Percentiles rank a stretch among this genome's conserved stretches.
Conservation (phyloP, 495 filamentous ascomycete species). For the Lepraria neglecta region DNA sequence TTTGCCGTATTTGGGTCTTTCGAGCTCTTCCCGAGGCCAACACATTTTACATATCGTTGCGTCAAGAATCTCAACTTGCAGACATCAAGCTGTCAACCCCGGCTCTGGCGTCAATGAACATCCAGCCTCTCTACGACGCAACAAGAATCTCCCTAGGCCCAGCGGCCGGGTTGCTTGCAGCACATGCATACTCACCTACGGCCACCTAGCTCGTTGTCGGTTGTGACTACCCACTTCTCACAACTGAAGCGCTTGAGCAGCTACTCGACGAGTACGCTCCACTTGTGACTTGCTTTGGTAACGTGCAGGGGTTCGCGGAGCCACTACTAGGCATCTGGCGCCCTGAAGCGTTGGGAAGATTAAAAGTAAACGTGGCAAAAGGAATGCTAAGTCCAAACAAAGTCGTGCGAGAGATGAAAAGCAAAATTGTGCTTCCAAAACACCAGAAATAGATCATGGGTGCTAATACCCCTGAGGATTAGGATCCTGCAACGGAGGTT, state of each 20-base stretch:
- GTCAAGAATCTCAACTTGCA: not conserved
- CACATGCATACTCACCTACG: constrained; percentile 22
- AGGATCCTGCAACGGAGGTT: not conserved
- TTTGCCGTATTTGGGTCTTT: too few species aligned
- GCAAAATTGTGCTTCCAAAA: not conserved
- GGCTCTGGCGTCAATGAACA: not conserved
- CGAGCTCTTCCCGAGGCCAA: not conserved
- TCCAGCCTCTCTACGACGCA: not conserved
- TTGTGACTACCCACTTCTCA: constrained; percentile 29
- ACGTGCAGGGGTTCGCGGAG: not conserved
- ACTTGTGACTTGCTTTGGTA: constrained; percentile 2
- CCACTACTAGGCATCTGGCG: not conserved
- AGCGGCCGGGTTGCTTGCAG: constrained; percentile 28
- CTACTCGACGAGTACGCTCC: not conserved
- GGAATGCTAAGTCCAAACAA: not conserved
- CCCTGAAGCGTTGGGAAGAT: not conserved
- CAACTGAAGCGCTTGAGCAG: not conserved
- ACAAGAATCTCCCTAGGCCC: not conserved
- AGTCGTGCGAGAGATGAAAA: not conserved
- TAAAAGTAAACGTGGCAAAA: not conserved
- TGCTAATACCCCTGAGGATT: not conserved
- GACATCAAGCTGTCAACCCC: constrained; percentile 1
- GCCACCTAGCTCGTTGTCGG: constrained; percentile 29
- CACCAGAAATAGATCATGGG: not conserved
- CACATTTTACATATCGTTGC: constrained; percentile 12